Conservation (phyloP, 352 stramenopile species). For the Pythium phragmiticola region DNA sequence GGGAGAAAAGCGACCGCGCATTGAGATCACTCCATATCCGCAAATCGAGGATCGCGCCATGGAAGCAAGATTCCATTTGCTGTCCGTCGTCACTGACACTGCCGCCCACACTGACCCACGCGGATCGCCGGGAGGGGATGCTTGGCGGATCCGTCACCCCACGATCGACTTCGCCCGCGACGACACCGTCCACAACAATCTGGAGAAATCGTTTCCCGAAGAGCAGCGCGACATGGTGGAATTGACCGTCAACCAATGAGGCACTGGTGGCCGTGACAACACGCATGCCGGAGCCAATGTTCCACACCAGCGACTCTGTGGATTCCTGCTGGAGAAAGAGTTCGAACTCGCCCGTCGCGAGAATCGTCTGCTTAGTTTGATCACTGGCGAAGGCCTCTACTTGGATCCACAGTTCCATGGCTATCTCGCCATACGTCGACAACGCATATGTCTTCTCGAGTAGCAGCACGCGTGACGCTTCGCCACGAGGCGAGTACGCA, state of each 20-base stretch:
- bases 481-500: constrained; percentile 60
- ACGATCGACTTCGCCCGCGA: constrained; percentile 38
- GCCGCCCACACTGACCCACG: constrained; percentile 51
- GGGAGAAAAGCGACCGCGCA: constrained; percentile 8
- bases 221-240: constrained; percentile 62
- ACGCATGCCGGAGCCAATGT: constrained; percentile 45
- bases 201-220: constrained; percentile 38
- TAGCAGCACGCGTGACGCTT: constrained; percentile 46
- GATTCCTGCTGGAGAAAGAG: constrained; percentile 36
- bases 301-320: constrained; percentile 46
- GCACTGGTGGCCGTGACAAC: constrained; percentile 25
- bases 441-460: constrained; percentile 58
- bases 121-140: constrained; percentile 27
- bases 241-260: constrained; percentile 37
- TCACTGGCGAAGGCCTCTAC: constrained; percentile 25
- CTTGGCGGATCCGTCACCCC: constrained; percentile 25
- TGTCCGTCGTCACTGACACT: constrained; percentile 37
- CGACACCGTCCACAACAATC: constrained; percentile 46
- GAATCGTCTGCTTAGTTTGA: constrained; percentile 37
- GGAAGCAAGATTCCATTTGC: constrained; percentile 42
- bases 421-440: constrained; percentile 60
- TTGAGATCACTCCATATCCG: constrained; percentile 50
- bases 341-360: constrained; percentile 67
- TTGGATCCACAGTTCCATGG: constrained; percentile 70
- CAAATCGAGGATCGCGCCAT: constrained; percentile 65